phyloP scores from a whole-genome alignment of 2,329 filamentous ascomycete species.

The Claviceps humidiphila region DNA sequence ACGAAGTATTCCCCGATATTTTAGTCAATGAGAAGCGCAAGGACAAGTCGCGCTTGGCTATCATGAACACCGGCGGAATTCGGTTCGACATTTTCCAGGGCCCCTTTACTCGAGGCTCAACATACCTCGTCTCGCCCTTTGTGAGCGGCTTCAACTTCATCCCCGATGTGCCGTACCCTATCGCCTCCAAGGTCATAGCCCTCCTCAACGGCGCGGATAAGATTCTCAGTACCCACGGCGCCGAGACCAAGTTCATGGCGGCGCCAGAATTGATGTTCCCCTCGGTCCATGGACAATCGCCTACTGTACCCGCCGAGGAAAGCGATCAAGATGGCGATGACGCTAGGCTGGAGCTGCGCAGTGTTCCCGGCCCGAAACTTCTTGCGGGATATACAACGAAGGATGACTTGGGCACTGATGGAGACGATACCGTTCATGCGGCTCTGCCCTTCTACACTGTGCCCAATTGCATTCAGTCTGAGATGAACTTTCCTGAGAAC shows the following conservation, averaged over 20 bases:
- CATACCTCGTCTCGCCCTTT: constrained; percentile 81
- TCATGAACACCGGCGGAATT: constrained; percentile 82
- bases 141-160: constrained; percentile 64
- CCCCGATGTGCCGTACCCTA: constrained; percentile 65
- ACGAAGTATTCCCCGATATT: constrained; percentile 58
- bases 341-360: constrained; percentile 19
- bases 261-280: constrained; percentile 32
- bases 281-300: constrained; percentile 1
- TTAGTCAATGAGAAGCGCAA: constrained; percentile 44
- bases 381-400: constrained; percentile 71
- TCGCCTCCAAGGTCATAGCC: constrained; percentile 55
- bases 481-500: constrained; percentile 45
- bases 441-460: constrained; percentile 61
- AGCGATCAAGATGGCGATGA: constrained; percentile 11
- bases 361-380: constrained; percentile 19
- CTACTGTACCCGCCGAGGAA: background rate
- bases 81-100: constrained; percentile 95
- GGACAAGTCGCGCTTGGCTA: constrained; percentile 52
- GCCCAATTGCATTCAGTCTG: constrained; percentile 71
- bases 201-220: constrained; percentile 42
- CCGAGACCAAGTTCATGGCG: constrained; percentile 33
- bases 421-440: constrained; percentile 79
- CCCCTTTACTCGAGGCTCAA: constrained; percentile 75
- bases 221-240: constrained; percentile 27
- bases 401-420: constrained; percentile 71